Percentiles rank a stretch among this genome's conserved stretches.
Evolutionary conservation across 2,329 filamentous ascomycete genomes (phyloP).

Genomic region (Colletotrichum eremochloae): DNA sequence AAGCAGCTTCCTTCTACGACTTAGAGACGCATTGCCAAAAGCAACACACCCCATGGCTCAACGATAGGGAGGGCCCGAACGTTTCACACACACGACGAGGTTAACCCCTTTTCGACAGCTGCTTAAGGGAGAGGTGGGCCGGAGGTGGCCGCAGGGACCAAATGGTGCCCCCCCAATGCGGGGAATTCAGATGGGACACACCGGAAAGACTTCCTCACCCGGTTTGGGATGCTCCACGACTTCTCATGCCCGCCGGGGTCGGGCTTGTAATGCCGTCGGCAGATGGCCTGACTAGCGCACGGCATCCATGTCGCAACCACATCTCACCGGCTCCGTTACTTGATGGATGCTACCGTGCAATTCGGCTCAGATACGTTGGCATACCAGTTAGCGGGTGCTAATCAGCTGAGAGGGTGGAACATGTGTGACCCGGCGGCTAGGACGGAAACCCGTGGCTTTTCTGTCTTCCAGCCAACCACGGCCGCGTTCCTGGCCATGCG

Average conservation of each 20-base stretch:
- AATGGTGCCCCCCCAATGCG: slow-evolving; percentile 11
- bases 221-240: slow-evolving; percentile 6
- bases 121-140: slow-evolving; percentile 23
- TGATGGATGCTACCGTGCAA: background rate
- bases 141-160: slow-evolving; percentile 30
- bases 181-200: slow-evolving; percentile 12
- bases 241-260: background rate
- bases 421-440: background rate
- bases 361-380: background rate
- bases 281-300: slow-evolving; percentile 39
- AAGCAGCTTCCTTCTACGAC: background rate
- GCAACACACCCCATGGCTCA: slow-evolving; percentile 16
- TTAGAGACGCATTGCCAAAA: background rate
- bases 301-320: slow-evolving; percentile 27
- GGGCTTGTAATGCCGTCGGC: slow-evolving; percentile 33
- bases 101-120: slow-evolving; percentile 36
- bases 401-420: background rate
- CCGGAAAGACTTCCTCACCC: slow-evolving; percentile 35
- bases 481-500: slow-evolving; percentile 38
- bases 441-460: slow-evolving; percentile 1
- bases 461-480: slow-evolving; percentile 35
- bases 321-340: background rate
- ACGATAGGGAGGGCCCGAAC: slow-evolving; percentile 33
- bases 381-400: background rate
- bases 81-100: slow-evolving; percentile 3